Evolutionary conservation across 257 asterid species (phyloP), one percentile per base, ranked within the genome.

Genomic region (Parsonsia alboflavescens): DNA sequence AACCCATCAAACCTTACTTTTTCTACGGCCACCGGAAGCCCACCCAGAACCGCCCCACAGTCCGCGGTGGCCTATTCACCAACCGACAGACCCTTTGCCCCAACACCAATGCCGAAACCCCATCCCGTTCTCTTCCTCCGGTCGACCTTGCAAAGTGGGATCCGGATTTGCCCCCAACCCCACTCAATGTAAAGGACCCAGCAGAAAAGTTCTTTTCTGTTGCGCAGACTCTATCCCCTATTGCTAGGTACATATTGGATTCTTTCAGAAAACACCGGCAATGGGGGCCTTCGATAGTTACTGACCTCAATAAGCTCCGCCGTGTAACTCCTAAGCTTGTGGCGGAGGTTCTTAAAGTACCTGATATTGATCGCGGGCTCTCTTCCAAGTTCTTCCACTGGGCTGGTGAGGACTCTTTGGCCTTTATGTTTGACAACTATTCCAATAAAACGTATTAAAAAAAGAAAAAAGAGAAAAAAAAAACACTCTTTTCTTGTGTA

Each of bases 21-120:
- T 94, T 84, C 87, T 89, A 89, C 79, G 99, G 99, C 77, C 99
- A 92, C 89, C 96, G 97, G 19, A 89, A 86, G 50, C 93, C 97
- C 72, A 80, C 93, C 77, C 97, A 90, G 77, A 83, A 89, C 86
- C 91, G 96, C 64, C 98, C 98, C 72, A 85, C 96, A 68, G 98
- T 94, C 46, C 92, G 84, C 36, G 99, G 99, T 26, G 98, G 98
- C 75, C 80, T 87, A 28, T 92, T 94, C 85, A 80, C 96, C 81
- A 92, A 90, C 85, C 97, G 96, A 78, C 93, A 83, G 61, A 75
- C 82, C 26, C 3, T 82, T 41, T 86, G 69, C 68, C 91, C 85
- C 76, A 52, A 78, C 76, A 58, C 75, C 76, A n/a, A 54, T 54
- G 58, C 79, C 71, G 26, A 53, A 50, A 52, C 45, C 74, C 56